These are phyloP conservation scores for Euphrasia confusa DNA, from an alignment of 257 asterid genomes.

Conservation along the genomic window DNA sequence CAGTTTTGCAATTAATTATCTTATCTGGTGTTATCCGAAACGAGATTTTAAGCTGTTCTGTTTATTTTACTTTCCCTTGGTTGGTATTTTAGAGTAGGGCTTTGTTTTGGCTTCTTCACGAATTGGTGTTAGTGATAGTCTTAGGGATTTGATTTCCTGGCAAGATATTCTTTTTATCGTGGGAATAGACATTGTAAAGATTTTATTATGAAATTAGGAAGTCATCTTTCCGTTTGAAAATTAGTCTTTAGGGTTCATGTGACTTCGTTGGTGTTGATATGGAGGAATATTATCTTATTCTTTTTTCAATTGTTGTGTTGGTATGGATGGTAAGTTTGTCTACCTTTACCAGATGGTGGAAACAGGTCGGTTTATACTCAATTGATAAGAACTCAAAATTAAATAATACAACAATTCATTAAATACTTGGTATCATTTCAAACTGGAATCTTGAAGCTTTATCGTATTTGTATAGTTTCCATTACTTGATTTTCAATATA, in stretches of 20 bases:
- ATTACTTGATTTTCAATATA: background rate
- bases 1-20: background rate
- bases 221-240: background rate
- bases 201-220: background rate
- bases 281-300: background rate
- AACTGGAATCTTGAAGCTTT: background rate
- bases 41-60: background rate
- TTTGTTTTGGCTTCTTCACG: background rate
- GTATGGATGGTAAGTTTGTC: background rate
- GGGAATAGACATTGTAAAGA: background rate
- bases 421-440: background rate
- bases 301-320: background rate
- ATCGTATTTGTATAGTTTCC: background rate
- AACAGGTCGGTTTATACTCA: background rate
- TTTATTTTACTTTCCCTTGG: background rate
- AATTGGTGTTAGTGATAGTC: too few relatives aligned
- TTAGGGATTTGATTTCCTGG: background rate
- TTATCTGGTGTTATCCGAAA: background rate
- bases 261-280: background rate
- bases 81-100: background rate
- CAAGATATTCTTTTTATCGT: background rate
- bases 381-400: background rate
- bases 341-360: background rate
- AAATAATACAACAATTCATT: background rate
- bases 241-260: constrained; percentile 7